A percentile compares a stretch with the other conserved stretches of the same genome.
These are phyloP conservation scores for Tricholoma hemisulphureum DNA, from an alignment of 768 basidiomycete species.

Conservation along the genomic window DNA sequence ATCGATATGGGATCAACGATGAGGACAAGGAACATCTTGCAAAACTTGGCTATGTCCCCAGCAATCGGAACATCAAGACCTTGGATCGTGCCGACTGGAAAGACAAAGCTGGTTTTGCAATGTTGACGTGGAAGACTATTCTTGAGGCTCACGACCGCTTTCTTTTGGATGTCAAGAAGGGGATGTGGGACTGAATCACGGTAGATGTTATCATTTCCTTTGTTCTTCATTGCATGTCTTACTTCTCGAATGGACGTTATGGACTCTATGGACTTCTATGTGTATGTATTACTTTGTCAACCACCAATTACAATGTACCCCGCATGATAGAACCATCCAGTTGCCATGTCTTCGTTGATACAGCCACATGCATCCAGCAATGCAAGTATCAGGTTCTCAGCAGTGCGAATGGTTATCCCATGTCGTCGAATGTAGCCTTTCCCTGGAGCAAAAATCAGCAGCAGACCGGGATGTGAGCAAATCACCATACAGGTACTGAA, in stretches of 20 bases:
- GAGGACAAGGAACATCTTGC: neutral
- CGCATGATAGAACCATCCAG: neutral
- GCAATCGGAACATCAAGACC: neutral
- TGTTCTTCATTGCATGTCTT: neutral
- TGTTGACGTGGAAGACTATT: no score
- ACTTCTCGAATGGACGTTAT: neutral
- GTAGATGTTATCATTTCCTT: neutral
- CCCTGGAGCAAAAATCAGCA: no score
- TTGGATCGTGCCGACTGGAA: neutral
- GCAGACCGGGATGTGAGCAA: no score
- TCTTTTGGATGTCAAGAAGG: neutral
- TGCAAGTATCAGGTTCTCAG: no score
- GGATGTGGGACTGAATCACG: neutral
- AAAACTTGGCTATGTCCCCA: neutral
- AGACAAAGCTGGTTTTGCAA: neutral
- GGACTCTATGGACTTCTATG: no score
- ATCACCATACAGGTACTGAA: no score
- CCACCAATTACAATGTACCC: neutral
- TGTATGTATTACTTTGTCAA: neutral
- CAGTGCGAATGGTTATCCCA: no score
- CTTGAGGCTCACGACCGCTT: neutral
- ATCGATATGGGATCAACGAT: neutral
- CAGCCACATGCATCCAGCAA: slow-evolving; percentile 41
- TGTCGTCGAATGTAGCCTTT: no score
- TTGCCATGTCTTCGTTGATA: neutral